Evolutionary conservation across 2,329 filamentous ascomycete species (phyloP).

Genomic region (Aspergillus phoenicis): DNA sequence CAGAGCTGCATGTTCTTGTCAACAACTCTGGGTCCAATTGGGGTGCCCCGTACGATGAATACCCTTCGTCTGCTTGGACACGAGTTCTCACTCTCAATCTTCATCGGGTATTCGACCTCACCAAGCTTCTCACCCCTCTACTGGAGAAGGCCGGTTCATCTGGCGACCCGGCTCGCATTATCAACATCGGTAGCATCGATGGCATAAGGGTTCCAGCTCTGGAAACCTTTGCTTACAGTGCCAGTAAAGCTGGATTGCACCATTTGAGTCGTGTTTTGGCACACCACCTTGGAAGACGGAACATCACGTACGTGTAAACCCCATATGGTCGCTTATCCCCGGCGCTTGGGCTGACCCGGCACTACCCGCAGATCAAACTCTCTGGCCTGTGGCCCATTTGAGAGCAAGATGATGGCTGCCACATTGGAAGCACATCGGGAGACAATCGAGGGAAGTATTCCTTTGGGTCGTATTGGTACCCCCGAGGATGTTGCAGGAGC

Average conservation of each 20-base stretch:
- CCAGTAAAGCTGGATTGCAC: constrained; percentile 57
- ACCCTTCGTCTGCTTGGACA: constrained; percentile 60
- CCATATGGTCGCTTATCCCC: not conserved
- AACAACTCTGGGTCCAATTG: constrained; percentile 59
- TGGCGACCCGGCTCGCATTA: constrained; percentile 51
- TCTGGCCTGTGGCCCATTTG: constrained; percentile 69
- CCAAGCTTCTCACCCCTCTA: constrained; percentile 51
- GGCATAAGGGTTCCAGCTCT: constrained; percentile 56
- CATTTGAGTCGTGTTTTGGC: constrained; percentile 56
- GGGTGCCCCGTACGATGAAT: constrained; percentile 61
- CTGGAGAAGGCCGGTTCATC: constrained; percentile 50
- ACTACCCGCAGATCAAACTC: constrained; percentile 58
- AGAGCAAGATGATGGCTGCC: constrained; percentile 58
- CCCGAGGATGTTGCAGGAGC: constrained; percentile 71
- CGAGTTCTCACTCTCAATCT: constrained; percentile 59
- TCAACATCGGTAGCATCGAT: constrained; percentile 59
- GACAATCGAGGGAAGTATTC: constrained; percentile 58
- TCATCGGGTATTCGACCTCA: constrained; percentile 55
- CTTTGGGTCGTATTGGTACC: constrained; percentile 67
- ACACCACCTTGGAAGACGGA: constrained; percentile 53
- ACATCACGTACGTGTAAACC: constrained; percentile 53
- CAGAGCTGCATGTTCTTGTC: constrained; percentile 53
- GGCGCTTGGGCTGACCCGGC: constrained; percentile 1
- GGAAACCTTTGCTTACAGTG: constrained; percentile 57
- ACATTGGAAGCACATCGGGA: constrained; percentile 55